Evolutionary conservation across 805 yeast genomes (phyloP).

Genomic region (Candida adriatica): DNA sequence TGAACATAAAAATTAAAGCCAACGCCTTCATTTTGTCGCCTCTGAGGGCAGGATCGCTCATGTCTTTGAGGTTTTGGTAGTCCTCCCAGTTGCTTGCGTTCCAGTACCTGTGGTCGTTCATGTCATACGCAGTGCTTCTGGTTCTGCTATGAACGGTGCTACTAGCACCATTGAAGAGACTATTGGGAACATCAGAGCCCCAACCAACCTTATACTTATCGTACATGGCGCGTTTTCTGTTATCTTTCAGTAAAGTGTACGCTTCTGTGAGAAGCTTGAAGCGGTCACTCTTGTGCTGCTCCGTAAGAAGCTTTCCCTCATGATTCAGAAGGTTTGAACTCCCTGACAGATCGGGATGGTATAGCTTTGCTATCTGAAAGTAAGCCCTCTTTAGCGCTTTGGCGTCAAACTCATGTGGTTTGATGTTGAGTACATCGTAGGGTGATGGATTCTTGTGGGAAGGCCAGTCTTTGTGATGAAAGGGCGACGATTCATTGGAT

Average conservation of each 20-base stretch:
- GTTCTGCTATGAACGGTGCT: too few relatives aligned
- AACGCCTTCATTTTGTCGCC: constrained; percentile 35
- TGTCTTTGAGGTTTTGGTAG: constrained; percentile 33
- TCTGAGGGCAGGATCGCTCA: constrained; percentile 23
- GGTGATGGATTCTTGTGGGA: constrained; percentile 51
- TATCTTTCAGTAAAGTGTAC: constrained; percentile 46
- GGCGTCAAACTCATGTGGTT: constrained; percentile 28
- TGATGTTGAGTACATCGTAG: constrained; percentile 54
- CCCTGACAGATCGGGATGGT: constrained; percentile 68
- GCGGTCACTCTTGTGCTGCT: constrained; percentile 26
- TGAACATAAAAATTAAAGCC: constrained; percentile 34
- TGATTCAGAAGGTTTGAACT: constrained; percentile 22
- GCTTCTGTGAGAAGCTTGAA: constrained; percentile 54
- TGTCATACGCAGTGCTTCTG: constrained; percentile 13
- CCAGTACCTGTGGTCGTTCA: constrained; percentile 37
- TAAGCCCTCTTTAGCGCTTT: constrained; percentile 41
- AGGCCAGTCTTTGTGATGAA: constrained; percentile 47
- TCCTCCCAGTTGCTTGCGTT: constrained; percentile 64
- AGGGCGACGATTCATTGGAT: constrained; percentile 4
- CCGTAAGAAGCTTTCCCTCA: constrained; percentile 27
- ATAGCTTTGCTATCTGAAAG: constrained; percentile 58
- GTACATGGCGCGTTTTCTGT: constrained; percentile 35
- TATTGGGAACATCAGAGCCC: constrained; percentile 20
- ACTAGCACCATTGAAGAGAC: constrained; percentile 6
- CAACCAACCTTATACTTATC: constrained; percentile 43